phyloP scores from a whole-genome alignment of 768 basidiomycete genomes.

The Imleria badia region DNA sequence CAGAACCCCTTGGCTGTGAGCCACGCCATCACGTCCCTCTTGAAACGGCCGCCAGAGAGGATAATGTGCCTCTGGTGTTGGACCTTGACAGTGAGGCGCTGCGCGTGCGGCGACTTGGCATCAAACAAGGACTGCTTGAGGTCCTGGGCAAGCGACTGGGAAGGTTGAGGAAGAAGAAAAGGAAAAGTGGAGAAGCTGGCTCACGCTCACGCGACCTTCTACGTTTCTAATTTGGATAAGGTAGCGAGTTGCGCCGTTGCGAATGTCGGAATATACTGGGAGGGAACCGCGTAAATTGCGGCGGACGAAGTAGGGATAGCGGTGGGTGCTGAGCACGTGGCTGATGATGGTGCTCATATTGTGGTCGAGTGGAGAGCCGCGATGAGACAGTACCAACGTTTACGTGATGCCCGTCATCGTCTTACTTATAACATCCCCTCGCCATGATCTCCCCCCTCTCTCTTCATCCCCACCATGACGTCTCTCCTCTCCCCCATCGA shows the following conservation, averaged over 20 bases:
- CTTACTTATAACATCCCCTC: neutral
- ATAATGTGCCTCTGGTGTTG: conserved; percentile 51
- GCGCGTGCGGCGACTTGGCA: conserved; percentile 43
- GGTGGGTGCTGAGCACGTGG: conserved; percentile 15
- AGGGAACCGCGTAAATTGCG: conserved; percentile 67
- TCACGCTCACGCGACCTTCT: conserved; percentile 59
- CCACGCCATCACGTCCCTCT: conserved; percentile 59
- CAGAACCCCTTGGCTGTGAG: conserved; percentile 65
- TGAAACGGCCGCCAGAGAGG: conserved; percentile 65
- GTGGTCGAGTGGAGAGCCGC: neutral
- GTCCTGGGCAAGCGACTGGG: conserved; percentile 59
- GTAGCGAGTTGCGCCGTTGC: conserved; percentile 61
- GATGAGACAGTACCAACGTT: neutral
- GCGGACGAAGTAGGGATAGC: conserved; percentile 52
- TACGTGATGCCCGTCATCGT: conserved; percentile 1
- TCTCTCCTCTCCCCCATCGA: conserved; percentile 24
- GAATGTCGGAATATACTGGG: conserved; percentile 74
- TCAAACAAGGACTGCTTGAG: conserved; percentile 52
- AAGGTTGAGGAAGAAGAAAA: neutral
- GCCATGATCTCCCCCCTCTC: neutral
- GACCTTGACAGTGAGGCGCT: conserved; percentile 49
- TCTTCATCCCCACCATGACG: neutral
- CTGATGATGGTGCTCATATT: conserved; percentile 11
- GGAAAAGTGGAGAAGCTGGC: conserved; percentile 18
- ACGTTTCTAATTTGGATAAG: conserved; percentile 65